Evolutionary conservation across 2,329 filamentous ascomycete genomes (phyloP).

Genomic region (Aspergillus ibericus): DNA sequence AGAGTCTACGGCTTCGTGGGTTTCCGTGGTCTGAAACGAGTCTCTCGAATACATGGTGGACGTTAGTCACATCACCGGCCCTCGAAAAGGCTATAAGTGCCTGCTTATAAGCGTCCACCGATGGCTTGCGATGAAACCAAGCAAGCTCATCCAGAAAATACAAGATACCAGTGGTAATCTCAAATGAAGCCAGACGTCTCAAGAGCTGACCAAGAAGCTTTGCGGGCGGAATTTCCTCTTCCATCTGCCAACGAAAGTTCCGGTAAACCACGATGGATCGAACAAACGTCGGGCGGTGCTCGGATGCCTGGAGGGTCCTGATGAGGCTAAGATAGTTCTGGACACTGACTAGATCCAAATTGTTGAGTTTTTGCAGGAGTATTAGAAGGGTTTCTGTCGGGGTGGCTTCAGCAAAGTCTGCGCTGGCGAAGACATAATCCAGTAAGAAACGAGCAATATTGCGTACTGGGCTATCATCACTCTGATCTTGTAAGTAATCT

Average conservation of each 20-base stretch:
- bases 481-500: conserved; percentile 16
- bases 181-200: conserved; percentile 24
- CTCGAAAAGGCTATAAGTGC: conserved; percentile 46
- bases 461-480: neutral
- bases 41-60: conserved; percentile 48
- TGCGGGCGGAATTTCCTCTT: conserved; percentile 19
- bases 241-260: conserved; percentile 39
- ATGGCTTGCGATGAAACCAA: conserved; percentile 33
- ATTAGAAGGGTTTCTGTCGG: conserved; percentile 33
- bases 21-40: conserved; percentile 40
- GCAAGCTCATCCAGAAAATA: conserved; percentile 46
- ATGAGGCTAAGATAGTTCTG: conserved; percentile 33
- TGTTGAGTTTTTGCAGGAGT: conserved; percentile 27
- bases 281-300: conserved; percentile 27
- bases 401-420: conserved; percentile 25
- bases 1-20: conserved; percentile 30
- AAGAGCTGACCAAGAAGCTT: conserved; percentile 29
- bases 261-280: conserved; percentile 43
- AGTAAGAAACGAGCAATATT: conserved; percentile 28
- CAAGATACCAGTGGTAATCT: conserved; percentile 37
- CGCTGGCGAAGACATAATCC: conserved; percentile 25
- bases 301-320: conserved; percentile 28
- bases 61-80: conserved; percentile 47
- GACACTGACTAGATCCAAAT: conserved; percentile 23
- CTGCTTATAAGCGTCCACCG: conserved; percentile 34